A percentile compares a stretch with the other conserved stretches of the same genome.
Conservation (phyloP, 345 rosid genomes). For the Lenwebbia sp. region DNA sequence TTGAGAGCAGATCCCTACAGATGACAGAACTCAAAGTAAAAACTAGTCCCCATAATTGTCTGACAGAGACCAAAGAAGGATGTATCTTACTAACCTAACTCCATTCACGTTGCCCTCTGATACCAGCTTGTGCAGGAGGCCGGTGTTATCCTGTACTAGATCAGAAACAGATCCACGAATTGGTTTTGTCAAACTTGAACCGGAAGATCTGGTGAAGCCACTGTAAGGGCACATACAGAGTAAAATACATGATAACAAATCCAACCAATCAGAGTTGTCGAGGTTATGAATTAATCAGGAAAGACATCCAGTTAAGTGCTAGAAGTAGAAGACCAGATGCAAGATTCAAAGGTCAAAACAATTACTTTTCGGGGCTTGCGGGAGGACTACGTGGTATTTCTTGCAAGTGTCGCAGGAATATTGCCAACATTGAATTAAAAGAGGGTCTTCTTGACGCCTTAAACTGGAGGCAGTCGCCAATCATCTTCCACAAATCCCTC, state of each 20-base stretch:
- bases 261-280: neutral
- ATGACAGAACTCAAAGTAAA: constrained; percentile 1
- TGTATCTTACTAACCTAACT: constrained; percentile 61
- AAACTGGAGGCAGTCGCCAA: constrained; percentile 95
- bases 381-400: constrained; percentile 90
- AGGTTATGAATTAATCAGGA: neutral
- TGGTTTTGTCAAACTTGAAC: constrained; percentile 47
- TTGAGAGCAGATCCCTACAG: constrained; percentile 64
- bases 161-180: constrained; percentile 32
- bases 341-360: neutral
- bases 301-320: neutral
- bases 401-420: constrained; percentile 86
- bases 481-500: constrained; percentile 93
- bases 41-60: constrained; percentile 6
- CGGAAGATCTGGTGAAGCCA: constrained; percentile 37
- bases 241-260: neutral
- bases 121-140: constrained; percentile 59
- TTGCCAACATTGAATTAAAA: constrained; percentile 83
- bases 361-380: constrained; percentile 82
- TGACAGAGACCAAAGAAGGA: neutral
- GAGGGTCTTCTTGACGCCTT: constrained; percentile 85
- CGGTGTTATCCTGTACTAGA: constrained; percentile 43
- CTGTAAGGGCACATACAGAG: constrained; percentile 24
- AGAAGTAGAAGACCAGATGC: neutral
- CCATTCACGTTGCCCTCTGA: constrained; percentile 68